Evolutionary conservation across 2,329 filamentous ascomycete genomes (phyloP), one percentile per base, ranked within the genome.

Genomic region (Thielaviopsis euricoi): DNA sequence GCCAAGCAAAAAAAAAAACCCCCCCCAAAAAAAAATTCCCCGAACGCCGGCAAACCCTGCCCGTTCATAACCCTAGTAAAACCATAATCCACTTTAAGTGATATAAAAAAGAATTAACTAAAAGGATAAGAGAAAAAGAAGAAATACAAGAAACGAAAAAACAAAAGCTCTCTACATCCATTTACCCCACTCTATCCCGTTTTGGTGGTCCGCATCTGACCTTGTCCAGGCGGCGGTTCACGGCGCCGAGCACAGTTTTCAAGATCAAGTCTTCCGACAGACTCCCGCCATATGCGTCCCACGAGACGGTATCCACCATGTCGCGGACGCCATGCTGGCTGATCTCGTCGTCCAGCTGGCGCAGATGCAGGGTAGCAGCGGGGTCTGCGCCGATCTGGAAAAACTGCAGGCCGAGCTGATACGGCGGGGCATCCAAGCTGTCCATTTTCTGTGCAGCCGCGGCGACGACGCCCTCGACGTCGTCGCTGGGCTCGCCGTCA

Each of bases 321-420:
- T 97, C 91, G 19, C 91, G 75, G 17, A 91, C 68, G 15, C 76
- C 74, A 29, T 76, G 72, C 29, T 76, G 71, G 25, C 74, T 72
- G n/a, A 79, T 65, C 49, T 77, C 74, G 67, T 96, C 87, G 66
- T 97, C 91, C 7, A 97, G 75, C 52, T 83, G 76, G 63, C 78
- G 73, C 46, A 97, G 74, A 58, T 85, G 81, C 63, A 75, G 70
- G 1, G 76, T 74, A 0, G 90, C 91, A 0, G 70, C 73, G 0
- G 71, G 66, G 64, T 95, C 87, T 54, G 79, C 76, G 58, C 93
- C 91, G 51, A 97, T 86, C 71, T 96, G 91, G 74, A 97, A 95
- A 73, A 97, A 97, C 69, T 97, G 91, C 58, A 97, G 81, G 37
- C 91, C 91, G 9, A 96, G 75, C 72, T 97, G 93, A 75, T 86